Base-by-base conservation (phyloP, 768 basidiomycete genomes). In the Leucocoprinus sp. region DNA sequence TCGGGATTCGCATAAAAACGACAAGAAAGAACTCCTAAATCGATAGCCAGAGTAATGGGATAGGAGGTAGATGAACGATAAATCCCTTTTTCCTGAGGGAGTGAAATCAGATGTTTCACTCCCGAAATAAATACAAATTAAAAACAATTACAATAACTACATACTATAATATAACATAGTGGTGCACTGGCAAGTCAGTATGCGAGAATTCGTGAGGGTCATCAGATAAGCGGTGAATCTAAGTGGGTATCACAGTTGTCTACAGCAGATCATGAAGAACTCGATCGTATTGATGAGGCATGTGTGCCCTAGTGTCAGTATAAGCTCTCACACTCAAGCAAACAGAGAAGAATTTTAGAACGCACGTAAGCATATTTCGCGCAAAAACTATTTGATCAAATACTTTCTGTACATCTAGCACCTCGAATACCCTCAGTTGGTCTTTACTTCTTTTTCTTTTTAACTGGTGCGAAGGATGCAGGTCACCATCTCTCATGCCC, bases 301-400 rank as follows among this genome's bases (percentile, higher is more conserved):
- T 64, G 58, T 89, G 86, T 8, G 85, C 77, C 55, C 81, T 83
- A 52, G 21, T 28, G n/a, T 31, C 31, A 5, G 38, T 12, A 29
- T 48, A 31, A 56, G 52, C 6, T 48, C 24, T 26, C 15, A 26
- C 8, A 18, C 24, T 19, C 26, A 45, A 35, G 5, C n/a, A 8
- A 33, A 8, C 17, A 40, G 8, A 21, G 15, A 22, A 37, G 33
- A 46, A 14, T n/a, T n/a, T n/a, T n/a, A 44, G 33, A 33, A 39
- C 50, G 50, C 15, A 82, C 84, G 78, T 81, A 50, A 92, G 66
- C 89, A 92, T 91, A 57, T 86, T 82, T 59, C 71, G 71, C 26
- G 86, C 78, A 63, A 91, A 91, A 5, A 89, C 75, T 46, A 91
- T 77, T 61, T 91, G 86, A 12, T 71, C 73, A 57, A 90, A 92